These are phyloP conservation scores for Celoporthe dispersa DNA, from an alignment of 2,329 filamentous ascomycete species.

Conservation along the genomic window DNA sequence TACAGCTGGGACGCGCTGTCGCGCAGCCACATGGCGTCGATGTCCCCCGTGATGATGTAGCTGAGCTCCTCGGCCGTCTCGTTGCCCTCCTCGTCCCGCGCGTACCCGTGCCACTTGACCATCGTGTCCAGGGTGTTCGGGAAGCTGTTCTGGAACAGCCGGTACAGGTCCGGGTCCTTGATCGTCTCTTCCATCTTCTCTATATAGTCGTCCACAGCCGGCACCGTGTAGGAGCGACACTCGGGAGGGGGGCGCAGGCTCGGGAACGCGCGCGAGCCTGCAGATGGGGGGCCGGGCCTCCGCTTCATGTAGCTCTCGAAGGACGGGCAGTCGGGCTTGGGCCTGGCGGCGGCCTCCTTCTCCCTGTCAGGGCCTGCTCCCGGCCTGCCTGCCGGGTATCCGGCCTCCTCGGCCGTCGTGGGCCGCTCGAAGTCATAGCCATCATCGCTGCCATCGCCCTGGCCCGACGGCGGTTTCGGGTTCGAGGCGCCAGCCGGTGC, in stretches of 20 bases:
- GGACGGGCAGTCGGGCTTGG: conserved; percentile 28
- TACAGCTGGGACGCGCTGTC: conserved; percentile 80
- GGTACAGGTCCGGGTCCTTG: conserved; percentile 67
- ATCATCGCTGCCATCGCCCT: background rate
- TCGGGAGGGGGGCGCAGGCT: conserved; percentile 60
- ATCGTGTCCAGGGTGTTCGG: conserved; percentile 85
- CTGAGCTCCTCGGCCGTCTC: conserved; percentile 64
- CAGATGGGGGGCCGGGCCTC: conserved; percentile 37
- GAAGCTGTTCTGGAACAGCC: conserved; percentile 82
- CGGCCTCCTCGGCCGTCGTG: conserved; percentile 10
- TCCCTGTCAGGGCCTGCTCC: conserved; percentile 6
- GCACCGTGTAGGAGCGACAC: conserved; percentile 74
- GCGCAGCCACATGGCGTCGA: conserved; percentile 86
- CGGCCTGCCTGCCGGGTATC: conserved; percentile 7
- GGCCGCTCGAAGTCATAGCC: conserved; percentile 25
- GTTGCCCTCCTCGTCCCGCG: conserved; percentile 42
- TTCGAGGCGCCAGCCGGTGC: conserved; percentile 4
- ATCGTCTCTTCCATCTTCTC: conserved; percentile 45
- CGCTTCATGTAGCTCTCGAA: conserved; percentile 35
- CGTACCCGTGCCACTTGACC: conserved; percentile 73
- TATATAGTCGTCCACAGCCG: conserved; percentile 71
- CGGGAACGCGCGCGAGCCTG: conserved; percentile 38
- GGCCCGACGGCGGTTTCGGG: conserved; percentile 3
- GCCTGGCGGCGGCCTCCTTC: background rate
- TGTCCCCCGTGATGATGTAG: conserved; percentile 84